phyloP scores from a whole-genome alignment of 2,329 filamentous ascomycete species.

The Dothiorella sarmentorum region DNA sequence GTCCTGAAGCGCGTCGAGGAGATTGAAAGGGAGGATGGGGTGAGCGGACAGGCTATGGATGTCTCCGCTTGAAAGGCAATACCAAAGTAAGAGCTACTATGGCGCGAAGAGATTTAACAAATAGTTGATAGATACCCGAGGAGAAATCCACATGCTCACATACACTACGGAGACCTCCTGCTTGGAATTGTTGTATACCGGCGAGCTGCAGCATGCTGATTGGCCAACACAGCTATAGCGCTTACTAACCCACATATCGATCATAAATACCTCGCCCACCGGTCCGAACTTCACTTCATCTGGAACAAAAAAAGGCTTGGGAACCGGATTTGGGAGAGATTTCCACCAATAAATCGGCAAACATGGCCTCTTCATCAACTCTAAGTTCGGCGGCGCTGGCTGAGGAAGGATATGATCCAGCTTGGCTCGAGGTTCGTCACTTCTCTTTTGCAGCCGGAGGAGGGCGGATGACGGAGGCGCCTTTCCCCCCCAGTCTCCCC shows the following conservation, averaged over 20 bases:
- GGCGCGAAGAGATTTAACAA: neutral
- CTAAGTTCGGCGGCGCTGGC: neutral
- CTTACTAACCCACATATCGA: no score
- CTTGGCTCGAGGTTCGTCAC: neutral
- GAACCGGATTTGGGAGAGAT: neutral
- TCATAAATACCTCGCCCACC: no score
- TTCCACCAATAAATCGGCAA: neutral
- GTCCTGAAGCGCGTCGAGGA: slow-evolving; percentile 54
- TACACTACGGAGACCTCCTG: no score
- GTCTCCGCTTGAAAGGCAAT: neutral
- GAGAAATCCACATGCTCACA: neutral
- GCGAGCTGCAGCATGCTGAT: no score
- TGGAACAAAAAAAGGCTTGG: no score
- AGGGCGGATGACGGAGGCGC: no score
- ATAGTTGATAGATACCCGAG: neutral
- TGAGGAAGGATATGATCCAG: neutral
- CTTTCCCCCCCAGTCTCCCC: no score
- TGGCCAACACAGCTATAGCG: no score
- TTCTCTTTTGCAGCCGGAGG: no score
- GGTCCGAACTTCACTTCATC: no score
- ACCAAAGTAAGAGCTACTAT: no score
- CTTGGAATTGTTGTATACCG: no score
- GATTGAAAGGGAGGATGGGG: slow-evolving; percentile 8
- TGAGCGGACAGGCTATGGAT: neutral
- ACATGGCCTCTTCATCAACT: neutral